phyloP scores from a whole-genome alignment of 495 filamentous ascomycete species.

The Neurospora pannonica region DNA sequence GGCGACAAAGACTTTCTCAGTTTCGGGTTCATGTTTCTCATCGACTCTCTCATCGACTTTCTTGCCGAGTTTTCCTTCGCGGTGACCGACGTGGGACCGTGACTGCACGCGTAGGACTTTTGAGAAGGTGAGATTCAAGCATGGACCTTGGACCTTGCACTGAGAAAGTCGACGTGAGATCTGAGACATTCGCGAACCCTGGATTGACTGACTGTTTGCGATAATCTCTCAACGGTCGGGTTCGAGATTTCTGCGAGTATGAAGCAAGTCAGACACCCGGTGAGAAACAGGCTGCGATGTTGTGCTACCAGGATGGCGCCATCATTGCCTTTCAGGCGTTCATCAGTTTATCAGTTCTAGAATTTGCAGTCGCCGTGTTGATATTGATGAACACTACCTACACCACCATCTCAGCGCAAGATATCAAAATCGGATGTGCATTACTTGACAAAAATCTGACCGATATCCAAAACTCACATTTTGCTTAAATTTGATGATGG shows the following conservation, averaged over 20 bases:
- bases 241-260: background rate
- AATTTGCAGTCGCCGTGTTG: background rate
- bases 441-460: background rate
- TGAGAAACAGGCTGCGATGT: background rate
- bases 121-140: background rate
- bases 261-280: background rate
- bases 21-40: background rate
- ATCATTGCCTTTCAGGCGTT: background rate
- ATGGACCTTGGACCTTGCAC: background rate
- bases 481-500: background rate
- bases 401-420: background rate
- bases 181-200: background rate
- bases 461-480: background rate
- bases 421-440: background rate
- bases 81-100: background rate
- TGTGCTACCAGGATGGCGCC: background rate
- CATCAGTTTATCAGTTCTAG: background rate
- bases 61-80: background rate
- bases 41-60: background rate
- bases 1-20: background rate
- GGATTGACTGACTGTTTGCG: background rate
- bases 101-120: background rate
- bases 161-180: background rate
- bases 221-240: background rate
- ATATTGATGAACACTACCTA: background rate